These are phyloP conservation scores for Erythrophleum fordii DNA, from an alignment of 306 rosid genomes.

Conservation along the genomic window DNA sequence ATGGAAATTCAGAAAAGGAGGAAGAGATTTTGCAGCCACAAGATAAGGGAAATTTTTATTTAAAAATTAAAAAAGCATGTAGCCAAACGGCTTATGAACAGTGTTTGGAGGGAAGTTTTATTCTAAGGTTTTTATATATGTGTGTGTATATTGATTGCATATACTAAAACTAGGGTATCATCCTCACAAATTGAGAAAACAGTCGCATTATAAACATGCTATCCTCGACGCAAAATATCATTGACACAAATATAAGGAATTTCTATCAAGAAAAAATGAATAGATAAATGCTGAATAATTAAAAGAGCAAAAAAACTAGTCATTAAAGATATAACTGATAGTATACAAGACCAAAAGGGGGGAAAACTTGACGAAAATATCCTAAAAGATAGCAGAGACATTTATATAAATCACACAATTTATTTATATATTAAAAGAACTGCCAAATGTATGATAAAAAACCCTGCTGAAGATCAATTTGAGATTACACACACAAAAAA, in stretches of 20 bases:
- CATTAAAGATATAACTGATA: background rate
- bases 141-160: background rate
- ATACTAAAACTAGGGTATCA: constrained; percentile 8
- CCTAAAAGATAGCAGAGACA: background rate
- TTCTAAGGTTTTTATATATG: too few species aligned
- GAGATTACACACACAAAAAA: background rate
- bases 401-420: background rate
- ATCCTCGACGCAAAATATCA: background rate
- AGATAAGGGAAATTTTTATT: too few species aligned
- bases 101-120: too few species aligned
- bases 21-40: too few species aligned
- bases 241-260: background rate
- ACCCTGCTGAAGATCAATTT: background rate
- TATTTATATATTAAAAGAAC: background rate
- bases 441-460: background rate
- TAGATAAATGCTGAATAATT: background rate
- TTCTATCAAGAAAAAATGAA: background rate
- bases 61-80: too few species aligned
- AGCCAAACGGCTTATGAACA: too few species aligned
- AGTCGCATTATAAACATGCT: background rate
- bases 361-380: background rate
- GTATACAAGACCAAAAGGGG: background rate
- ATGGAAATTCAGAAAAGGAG: too few species aligned
- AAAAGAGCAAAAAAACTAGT: background rate
- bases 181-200: constrained; percentile 16